A percentile compares a stretch with the other conserved stretches of the same genome.
These are phyloP conservation scores for Isabelozyma heimii DNA, from an alignment of 805 yeast species.

Conservation along the genomic window DNA sequence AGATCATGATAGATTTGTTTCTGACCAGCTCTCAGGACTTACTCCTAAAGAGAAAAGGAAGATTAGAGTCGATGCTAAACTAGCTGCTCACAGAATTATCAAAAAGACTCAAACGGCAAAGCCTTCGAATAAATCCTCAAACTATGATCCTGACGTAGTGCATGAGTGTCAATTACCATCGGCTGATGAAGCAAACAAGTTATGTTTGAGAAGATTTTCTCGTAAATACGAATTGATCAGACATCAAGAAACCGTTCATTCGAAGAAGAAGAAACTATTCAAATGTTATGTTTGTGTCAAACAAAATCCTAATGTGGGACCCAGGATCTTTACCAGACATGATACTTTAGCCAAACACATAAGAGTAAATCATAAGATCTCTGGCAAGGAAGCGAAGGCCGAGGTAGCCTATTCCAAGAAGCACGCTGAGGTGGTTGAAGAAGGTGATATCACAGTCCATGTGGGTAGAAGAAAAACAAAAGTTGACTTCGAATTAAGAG, in stretches of 20 bases:
- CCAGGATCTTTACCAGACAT: constrained; percentile 86
- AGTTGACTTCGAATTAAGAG: constrained; percentile 44
- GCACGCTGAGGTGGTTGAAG: constrained; percentile 47
- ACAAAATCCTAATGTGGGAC: constrained; percentile 51
- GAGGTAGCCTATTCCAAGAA: constrained; percentile 46
- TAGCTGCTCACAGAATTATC: constrained; percentile 27
- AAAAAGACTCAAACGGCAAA: constrained; percentile 21
- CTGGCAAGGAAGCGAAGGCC: constrained; percentile 46
- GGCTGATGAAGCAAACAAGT: constrained; percentile 39
- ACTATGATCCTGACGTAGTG: constrained; percentile 45
- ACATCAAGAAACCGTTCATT: constrained; percentile 96
- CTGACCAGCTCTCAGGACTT: constrained; percentile 12
- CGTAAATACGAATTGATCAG: constrained; percentile 87
- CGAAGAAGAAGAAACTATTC: constrained; percentile 79
- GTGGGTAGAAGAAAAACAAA: constrained; percentile 45
- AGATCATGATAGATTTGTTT: constrained; percentile 22
- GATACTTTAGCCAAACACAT: constrained; percentile 95
- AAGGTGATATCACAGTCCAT: constrained; percentile 46
- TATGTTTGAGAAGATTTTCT: constrained; percentile 42
- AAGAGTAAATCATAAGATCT: constrained; percentile 43
- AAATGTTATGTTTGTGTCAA: constrained; percentile 85
- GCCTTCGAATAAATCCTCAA: constrained; percentile 32
- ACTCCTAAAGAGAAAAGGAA: constrained; percentile 16
- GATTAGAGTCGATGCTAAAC: constrained; percentile 19
- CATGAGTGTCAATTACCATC: constrained; percentile 47